Evolutionary conservation across 192 early-diverging fungal species (phyloP).

Genomic region (Coemansia furcata): DNA sequence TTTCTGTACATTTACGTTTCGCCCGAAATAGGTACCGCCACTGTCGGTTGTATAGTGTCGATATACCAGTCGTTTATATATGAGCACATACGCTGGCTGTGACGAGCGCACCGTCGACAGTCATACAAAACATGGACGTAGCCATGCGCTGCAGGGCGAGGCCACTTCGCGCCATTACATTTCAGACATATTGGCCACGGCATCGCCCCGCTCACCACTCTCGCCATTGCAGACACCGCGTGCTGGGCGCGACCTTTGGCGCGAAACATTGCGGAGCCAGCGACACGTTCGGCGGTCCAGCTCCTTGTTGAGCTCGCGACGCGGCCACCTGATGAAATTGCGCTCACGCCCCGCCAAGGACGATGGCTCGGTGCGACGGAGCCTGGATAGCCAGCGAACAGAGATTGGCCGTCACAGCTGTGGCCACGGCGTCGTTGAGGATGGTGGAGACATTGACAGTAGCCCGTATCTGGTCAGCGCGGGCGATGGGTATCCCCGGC

Average conservation of each 20-base stretch:
- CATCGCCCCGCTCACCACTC: conserved; percentile 20
- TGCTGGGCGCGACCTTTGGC: conserved; percentile 4
- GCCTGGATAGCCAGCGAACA: conserved; percentile 42
- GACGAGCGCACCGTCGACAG: not conserved
- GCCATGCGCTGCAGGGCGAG: conserved; percentile 2
- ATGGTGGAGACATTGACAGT: conserved; percentile 1
- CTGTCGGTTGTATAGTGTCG: not conserved
- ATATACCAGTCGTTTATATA: not conserved
- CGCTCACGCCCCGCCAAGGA: conserved; percentile 1
- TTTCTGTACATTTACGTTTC: not conserved
- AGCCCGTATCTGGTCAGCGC: conserved; percentile 3
- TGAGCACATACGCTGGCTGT: not conserved
- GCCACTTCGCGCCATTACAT: conserved; percentile 3
- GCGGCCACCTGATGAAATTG: not conserved
- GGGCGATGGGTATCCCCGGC: not conserved
- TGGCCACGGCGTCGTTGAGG: conserved; percentile 3
- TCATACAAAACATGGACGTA: not conserved
- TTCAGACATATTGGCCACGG: conserved; percentile 13
- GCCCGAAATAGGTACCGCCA: not conserved
- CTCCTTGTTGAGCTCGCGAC: not conserved
- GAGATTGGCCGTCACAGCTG: conserved; percentile 14
- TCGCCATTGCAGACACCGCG: conserved; percentile 10
- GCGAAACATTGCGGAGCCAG: conserved; percentile 12
- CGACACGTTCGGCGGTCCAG: conserved; percentile 7
- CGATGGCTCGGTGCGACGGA: conserved; percentile 22